Evolutionary conservation across 352 stramenopile species (phyloP).

Genomic region (Globisporangium paddicum): DNA sequence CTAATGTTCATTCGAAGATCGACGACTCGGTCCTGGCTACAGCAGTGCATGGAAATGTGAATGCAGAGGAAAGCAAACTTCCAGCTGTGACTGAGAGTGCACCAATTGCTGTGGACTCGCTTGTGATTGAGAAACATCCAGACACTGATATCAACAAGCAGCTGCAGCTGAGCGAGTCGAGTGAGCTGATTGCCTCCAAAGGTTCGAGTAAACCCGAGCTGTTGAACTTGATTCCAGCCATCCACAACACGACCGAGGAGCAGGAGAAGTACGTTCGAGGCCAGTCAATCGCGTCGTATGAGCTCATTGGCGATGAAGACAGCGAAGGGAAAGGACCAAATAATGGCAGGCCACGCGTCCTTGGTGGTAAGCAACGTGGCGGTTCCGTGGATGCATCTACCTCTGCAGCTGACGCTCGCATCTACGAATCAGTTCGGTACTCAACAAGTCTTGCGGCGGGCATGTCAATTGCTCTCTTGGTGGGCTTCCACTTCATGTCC

Average conservation of each 20-base stretch:
- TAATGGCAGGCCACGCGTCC: conserved; percentile 5
- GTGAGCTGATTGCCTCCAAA: not conserved
- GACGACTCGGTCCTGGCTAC: not conserved
- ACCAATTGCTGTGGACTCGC: not conserved
- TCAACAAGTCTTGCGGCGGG: conserved; percentile 9
- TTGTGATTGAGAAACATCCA: not conserved
- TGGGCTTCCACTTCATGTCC: conserved; percentile 18
- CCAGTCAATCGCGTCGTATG: conserved; percentile 5
- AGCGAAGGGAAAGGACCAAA: not conserved
- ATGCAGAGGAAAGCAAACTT: not conserved
- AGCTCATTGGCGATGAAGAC: not conserved
- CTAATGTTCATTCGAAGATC: not conserved
- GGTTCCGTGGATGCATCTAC: not conserved
- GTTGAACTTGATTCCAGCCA: conserved; percentile 5
- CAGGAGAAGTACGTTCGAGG: conserved; percentile 25
- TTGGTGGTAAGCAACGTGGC: conserved; percentile 4
- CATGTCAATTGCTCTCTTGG: conserved; percentile 16
- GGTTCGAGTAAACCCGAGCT: conserved; percentile 4
- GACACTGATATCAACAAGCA: conserved; percentile 4
- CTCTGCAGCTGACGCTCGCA: not conserved
- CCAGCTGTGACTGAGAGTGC: not conserved
- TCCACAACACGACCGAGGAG: conserved; percentile 2
- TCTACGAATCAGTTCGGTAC: conserved; percentile 22
- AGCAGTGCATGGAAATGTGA: not conserved
- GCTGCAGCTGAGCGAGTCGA: conserved; percentile 6